Evolutionary conservation across 768 basidiomycete genomes (phyloP).

Genomic region (Kwoniella shandongensis): DNA sequence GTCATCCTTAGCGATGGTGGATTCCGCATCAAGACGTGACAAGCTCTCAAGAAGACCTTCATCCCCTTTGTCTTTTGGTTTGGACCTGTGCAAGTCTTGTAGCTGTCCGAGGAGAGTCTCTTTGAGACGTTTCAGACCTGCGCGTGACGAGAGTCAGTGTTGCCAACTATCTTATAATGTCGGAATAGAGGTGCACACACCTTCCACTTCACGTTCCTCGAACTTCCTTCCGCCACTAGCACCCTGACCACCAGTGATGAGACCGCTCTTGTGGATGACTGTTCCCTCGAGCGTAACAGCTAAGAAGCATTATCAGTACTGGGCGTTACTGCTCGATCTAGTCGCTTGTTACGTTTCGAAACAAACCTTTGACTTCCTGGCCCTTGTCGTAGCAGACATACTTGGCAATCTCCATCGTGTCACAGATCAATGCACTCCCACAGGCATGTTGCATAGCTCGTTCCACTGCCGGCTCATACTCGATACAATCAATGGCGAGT

Average conservation of each 20-base stretch:
- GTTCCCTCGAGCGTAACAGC: slow-evolving; percentile 97
- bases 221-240: slow-evolving; percentile 79
- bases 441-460: slow-evolving; percentile 96
- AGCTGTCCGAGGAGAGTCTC: slow-evolving; percentile 65
- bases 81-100: slow-evolving; percentile 77
- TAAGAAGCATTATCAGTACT: slow-evolving; percentile 45
- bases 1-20: slow-evolving; percentile 76
- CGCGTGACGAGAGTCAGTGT: not conserved
- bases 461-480: slow-evolving; percentile 78
- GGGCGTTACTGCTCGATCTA: not conserved
- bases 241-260: slow-evolving; percentile 92
- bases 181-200: slow-evolving; percentile 55
- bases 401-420: slow-evolving; percentile 87
- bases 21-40: slow-evolving; percentile 72
- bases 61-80: slow-evolving; percentile 78
- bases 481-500: slow-evolving; percentile 80
- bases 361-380: slow-evolving; percentile 91
- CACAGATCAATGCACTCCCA: slow-evolving; percentile 91
- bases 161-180: not conserved
- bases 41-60: slow-evolving; percentile 76
- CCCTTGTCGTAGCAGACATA: slow-evolving; percentile 90
- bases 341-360: not conserved
- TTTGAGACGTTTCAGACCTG: slow-evolving; percentile 31
- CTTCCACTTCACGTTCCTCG: slow-evolving; percentile 91
- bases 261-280: slow-evolving; percentile 92